phyloP scores from a whole-genome alignment of 2,329 filamentous ascomycete genomes.

The Macroventuria anomochaeta region DNA sequence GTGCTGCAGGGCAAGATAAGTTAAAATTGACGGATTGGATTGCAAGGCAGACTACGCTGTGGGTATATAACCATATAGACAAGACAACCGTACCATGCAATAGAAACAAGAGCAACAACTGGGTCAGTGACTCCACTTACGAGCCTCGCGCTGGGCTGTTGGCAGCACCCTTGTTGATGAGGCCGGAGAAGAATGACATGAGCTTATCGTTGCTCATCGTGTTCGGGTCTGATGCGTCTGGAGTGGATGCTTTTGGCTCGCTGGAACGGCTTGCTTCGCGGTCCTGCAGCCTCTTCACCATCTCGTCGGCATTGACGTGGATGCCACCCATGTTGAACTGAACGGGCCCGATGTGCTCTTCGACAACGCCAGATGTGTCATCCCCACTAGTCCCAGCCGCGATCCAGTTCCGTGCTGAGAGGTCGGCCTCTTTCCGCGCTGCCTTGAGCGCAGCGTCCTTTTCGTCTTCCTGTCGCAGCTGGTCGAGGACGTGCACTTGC shows the following conservation, averaged over 20 bases:
- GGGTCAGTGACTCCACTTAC: background rate
- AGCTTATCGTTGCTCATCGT: constrained; percentile 51
- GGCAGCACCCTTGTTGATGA: constrained; percentile 44
- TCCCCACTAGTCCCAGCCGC: constrained; percentile 21
- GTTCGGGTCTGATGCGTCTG: constrained; percentile 34
- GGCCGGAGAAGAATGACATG: constrained; percentile 49
- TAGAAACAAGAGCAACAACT: background rate
- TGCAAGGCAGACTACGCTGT: constrained; percentile 20
- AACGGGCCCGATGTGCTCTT: constrained; percentile 82
- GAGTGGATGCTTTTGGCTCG: constrained; percentile 36
- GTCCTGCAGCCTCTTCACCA: constrained; percentile 79
- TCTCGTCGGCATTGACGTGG: constrained; percentile 92
- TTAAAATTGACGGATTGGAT: constrained; percentile 2
- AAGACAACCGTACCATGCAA: constrained; percentile 16
- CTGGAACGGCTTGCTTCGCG: constrained; percentile 45
- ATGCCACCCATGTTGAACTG: constrained; percentile 99
- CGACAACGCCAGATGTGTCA: constrained; percentile 47
- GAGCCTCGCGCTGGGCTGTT: constrained; percentile 34
- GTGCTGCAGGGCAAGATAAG: background rate
- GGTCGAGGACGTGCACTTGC: constrained; percentile 79
- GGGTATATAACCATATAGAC: constrained; percentile 24
- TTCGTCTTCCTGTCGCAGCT: constrained; percentile 64
- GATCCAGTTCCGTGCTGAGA: constrained; percentile 27
- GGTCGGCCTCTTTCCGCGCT: constrained; percentile 45
- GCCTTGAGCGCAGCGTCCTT: constrained; percentile 57